Base-by-base conservation (phyloP, 164 flowering plant species). In the Platanus orientalis region DNA sequence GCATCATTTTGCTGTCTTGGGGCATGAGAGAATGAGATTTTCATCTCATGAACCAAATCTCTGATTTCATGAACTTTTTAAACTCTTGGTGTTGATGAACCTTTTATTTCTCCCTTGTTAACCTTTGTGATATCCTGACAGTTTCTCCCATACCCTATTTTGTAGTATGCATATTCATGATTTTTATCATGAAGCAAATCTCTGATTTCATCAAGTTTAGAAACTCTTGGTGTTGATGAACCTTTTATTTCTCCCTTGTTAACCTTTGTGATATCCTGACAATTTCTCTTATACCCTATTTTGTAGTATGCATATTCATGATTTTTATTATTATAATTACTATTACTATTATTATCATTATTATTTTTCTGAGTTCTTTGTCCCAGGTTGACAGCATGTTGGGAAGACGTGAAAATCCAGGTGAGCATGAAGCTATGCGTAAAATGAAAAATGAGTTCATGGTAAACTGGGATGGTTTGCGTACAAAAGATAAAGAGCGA, bases 381-480 rank as follows among this genome's bases (percentile, higher is more conserved):
- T 57, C 48, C 19, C 58, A 87, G 92, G 92, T 87, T 63, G 92
- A 87, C 72, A 87, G 92, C 78, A 87, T 87, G 92, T 66, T 87
- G 45, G 90, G 90, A 52, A 77, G 92, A 75, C 77, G 92, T 20
- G 92, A 84, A 79, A 87, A 80, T 73, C 90, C 88, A 0, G 84
- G 93, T 29, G 93, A 87, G 58, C 93, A 87, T 73, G 93, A 87
- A 74, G 90, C 93, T 48, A 87, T 87, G 93, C 83, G 93, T 7
- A 87, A 87, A 68, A 85, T 87, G 93, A 87, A 87, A 66, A 87
- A 87, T 64, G 93, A 87, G 64, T 87, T 87, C 60, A 87, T 87
- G 93, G 85, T 87, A 39, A 87, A 87, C 57, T 87, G 93, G 93
- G 93, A 87, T 78, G 93, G 93, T 45, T 76, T 87, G 29, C 85